Base-by-base conservation (phyloP, 164 flowering plant genomes). In the Piper betle region DNA sequence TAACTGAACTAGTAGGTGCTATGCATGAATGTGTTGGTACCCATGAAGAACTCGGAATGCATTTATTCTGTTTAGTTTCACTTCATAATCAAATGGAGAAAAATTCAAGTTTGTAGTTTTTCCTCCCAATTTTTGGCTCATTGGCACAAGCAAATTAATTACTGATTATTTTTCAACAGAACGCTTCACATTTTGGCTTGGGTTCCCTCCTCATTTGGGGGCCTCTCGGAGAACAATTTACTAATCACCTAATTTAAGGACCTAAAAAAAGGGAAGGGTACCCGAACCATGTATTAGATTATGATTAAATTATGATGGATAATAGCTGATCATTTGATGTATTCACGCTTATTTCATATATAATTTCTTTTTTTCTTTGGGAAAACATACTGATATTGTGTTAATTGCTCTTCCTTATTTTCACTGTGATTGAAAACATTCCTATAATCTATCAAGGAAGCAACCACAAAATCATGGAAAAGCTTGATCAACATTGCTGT, bases 391-490 rank as follows among this genome's bases (percentile, higher is more conserved):
- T 53, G n/a, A 17, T 25, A 53, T 18, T 53, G n/a, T 53, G 55
- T 13, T 53, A 25, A 25, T 25, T 25, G 33, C 33, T 25, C 33
- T 0, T 2, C 20, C 55, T 11, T 53, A 17, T 18, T 53, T 16
- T 5, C 18, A 17, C 3, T 10, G 3, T 4, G 20, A 37, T 55
- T 55, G 9, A 20, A 6, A 4, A 1, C 20, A 10, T 10, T 19
- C 38, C 20, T 19, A 17, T 4, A 18, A 10, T 5, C 8, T 55
- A 37, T 55, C 2, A 8, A 89, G 98, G 96, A 86, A 76, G 98
- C 86, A 70, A 81, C 83, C 76, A 89, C 98, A 58, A 86, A 75
- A 72, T 77, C 96, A 17, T 93, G 98, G 98, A 93, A 89, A 75
- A 86, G 80, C 57, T 37, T 83, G 60, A 83, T 87, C 19, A 93